phyloP scores from a whole-genome alignment of 2,329 filamentous ascomycete genomes.

The Venturia pyrina region DNA sequence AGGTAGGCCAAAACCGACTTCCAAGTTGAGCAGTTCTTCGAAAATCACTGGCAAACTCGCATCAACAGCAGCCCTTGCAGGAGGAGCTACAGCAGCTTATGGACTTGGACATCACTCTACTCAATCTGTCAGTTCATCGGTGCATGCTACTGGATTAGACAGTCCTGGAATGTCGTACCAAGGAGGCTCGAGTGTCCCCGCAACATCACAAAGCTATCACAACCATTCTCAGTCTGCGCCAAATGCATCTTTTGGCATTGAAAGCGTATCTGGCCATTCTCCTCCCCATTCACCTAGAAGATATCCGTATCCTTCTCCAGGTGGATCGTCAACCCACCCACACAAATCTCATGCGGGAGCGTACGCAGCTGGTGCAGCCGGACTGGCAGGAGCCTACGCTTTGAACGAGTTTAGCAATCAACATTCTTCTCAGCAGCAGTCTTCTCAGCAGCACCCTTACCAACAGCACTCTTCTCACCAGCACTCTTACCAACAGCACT shows the following conservation, averaged over 20 bases:
- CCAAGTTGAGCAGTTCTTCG: conserved; percentile 18
- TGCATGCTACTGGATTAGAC: not conserved
- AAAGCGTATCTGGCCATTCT: not conserved
- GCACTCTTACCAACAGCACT: conserved; percentile 14
- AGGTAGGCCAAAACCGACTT: conserved; percentile 12
- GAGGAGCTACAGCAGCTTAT: conserved; percentile 34
- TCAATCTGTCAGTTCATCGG: conserved; percentile 10
- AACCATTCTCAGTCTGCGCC: conserved; percentile 19
- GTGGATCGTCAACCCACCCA: conserved; percentile 27
- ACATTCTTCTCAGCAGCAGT: conserved; percentile 7
- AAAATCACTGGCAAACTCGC: conserved; percentile 25
- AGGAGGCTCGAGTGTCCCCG: not conserved
- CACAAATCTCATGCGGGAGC: conserved; percentile 34
- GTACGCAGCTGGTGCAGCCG: conserved; percentile 36
- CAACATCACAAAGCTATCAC: not conserved
- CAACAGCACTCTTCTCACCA: conserved; percentile 23
- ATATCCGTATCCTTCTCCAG: conserved; percentile 16
- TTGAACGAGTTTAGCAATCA: conserved; percentile 22
- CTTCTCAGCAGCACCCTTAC: too few species aligned
- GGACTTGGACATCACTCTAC: conserved; percentile 25
- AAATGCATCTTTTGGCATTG: not conserved
- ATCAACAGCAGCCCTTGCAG: conserved; percentile 26
- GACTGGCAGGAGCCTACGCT: conserved; percentile 35
- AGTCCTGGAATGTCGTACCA: not conserved
- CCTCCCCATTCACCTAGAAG: not conserved